Evolutionary conservation across 2,329 filamentous ascomycete species (phyloP), one percentile per base, ranked within the genome.

Genomic region (Fusarium longipes): DNA sequence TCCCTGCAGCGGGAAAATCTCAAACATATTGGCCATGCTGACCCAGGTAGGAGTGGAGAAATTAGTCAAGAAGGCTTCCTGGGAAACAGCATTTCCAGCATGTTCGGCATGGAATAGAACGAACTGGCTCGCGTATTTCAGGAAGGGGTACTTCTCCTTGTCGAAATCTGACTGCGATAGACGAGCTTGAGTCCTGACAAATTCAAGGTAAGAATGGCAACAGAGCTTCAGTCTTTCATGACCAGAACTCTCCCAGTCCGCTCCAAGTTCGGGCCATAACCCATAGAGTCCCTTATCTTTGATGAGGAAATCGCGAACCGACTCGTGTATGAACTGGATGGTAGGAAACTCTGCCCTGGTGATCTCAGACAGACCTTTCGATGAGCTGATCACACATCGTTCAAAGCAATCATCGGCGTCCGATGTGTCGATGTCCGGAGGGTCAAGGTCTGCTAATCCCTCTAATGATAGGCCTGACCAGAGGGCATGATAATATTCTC

Each of bases 251-350:
- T 48, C 29, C 39, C 60, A 68, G 0, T 70, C 38, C 0, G 5
- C 11, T 2, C 39, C 47, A 1, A 71, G 27, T 0, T 61, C 60
- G 2, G 70, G 51, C 70, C 70, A 74, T 0, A 73, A 32, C 8
- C 57, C 51, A 0, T 45, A 10, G 0, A 81, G 60, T 0, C 80
- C 79, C 0, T 69, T 58, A 2, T 78, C 77, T 9, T 77, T 77
- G 4, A 83, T 22, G 0, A 86, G 73, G 43, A 82, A 85, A 11
- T 85, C 83, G 1, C 78, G 70, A 0, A 86, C 82, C 0, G 83
- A 84, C 63, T 85, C 82, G 36, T 86, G 83, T 7, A 86, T 85
- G 68, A 86, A 87, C 57, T 87, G 84, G 1, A 86, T 81, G 0
- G 65, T 80, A 0, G 70, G 65, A 0, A 24, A 3, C 14, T 74